Base-by-base conservation (phyloP, 2,329 filamentous ascomycete genomes). In the Calonectria leucothoes region DNA sequence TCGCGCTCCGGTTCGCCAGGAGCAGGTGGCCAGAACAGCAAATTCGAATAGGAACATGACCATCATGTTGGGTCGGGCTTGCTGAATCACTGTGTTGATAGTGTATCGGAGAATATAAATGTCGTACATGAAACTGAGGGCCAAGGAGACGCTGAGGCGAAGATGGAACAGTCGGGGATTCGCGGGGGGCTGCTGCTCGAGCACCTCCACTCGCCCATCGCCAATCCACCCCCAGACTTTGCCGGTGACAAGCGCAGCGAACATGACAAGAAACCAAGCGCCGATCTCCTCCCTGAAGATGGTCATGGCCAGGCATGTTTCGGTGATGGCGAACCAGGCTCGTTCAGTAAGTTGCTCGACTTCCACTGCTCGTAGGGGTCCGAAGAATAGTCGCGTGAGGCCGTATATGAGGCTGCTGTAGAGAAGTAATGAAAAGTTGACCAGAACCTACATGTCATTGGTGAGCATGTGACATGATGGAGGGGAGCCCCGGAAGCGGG, bases 11-110 rank as follows among this genome's bases (percentile, higher is more conserved):
- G 95, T 98, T 61, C 96, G 95, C 66, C 92, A 88, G 0, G 96
- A 98, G 66, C 93, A 93, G 12, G 97, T 93, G 3, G 92, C 89
- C 73, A 98, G 87, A 52, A 99, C 93, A 45, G 96, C 96, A 82
- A 98, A 98, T 84, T 99, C 97, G 80, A 99, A 99, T 7, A 97
- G 92, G 81, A 99, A 99, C 95, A 99, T 98, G 75, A 99, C 95
- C 95, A 98, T 99, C 94, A 99, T 98, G 72, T 97, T 97, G 0
- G 96, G 95, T n/a, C 94, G 90, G 2, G 96, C 95, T 82, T 97
- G 93, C 71, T 94, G 92, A 64, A 98, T 92, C 37, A 98, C 96
- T 0, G 94, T 95, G 33, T 92, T 91, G 74, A 98, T 89, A 72
- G 94, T 93, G 83, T 98, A 98, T 63, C 89, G 90, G 76, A 98